Percentiles rank a stretch among this genome's conserved stretches.
These are phyloP conservation scores for Fusarium redolens DNA, from an alignment of 2,329 filamentous ascomycete species.

Conservation along the genomic window DNA sequence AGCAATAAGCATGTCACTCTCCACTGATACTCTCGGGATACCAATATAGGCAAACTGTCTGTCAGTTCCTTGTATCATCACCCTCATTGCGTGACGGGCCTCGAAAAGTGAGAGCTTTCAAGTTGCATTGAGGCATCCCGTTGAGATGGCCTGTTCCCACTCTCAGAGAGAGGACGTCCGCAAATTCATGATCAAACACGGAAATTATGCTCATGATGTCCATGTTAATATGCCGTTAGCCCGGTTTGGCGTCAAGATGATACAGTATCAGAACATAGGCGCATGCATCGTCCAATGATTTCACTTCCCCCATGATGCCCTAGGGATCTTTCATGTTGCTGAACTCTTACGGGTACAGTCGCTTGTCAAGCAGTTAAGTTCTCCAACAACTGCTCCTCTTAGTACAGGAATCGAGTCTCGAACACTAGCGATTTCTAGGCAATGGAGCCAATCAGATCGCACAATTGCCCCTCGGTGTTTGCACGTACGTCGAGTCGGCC, in stretches of 20 bases:
- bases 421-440: slow-evolving; percentile 4
- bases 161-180: not conserved
- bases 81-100: not conserved
- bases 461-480: slow-evolving; percentile 17
- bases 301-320: not conserved
- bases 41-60: slow-evolving; percentile 8
- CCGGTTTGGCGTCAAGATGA: not conserved
- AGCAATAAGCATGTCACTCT: slow-evolving; percentile 6
- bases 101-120: not conserved
- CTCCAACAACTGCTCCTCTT: slow-evolving; percentile 2
- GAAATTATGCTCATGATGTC: not conserved
- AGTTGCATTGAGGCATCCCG: not conserved
- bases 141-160: not conserved
- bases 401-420: slow-evolving; percentile 2
- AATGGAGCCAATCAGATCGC: slow-evolving; percentile 16
- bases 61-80: not conserved
- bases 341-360: not conserved
- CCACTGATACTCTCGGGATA: slow-evolving; percentile 20
- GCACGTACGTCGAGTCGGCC: slow-evolving; percentile 15
- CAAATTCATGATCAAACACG: not conserved
- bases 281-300: not conserved
- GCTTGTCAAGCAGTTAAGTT: not conserved
- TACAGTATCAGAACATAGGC: not conserved
- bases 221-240: slow-evolving; percentile 7
- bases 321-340: not conserved